These are phyloP conservation scores for Beauveria scarabaeidicola DNA, from an alignment of 2,329 filamentous ascomycete species.

Conservation along the genomic window DNA sequence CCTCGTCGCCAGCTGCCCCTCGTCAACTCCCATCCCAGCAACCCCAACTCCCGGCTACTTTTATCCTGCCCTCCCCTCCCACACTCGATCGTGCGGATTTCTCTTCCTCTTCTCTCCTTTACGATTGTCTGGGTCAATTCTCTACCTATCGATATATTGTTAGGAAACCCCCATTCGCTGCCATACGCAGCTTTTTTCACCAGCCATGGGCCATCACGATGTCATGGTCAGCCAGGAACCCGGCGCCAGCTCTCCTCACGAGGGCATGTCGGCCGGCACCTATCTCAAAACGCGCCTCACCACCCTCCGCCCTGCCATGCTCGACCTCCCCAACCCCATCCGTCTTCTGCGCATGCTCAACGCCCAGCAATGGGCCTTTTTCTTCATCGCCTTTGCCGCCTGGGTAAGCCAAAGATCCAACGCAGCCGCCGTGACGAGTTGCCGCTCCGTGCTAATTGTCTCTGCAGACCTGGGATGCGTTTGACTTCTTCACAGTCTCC, in stretches of 20 bases:
- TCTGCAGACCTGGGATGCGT: conserved; percentile 50
- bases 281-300: conserved; percentile 46
- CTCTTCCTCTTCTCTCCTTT: neutral
- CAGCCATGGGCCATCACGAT: conserved; percentile 7
- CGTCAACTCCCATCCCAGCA: neutral
- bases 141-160: no score
- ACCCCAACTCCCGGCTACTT: neutral
- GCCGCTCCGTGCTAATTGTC: no score
- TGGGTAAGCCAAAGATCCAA: conserved; percentile 34
- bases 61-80: neutral
- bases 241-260: conserved; percentile 32
- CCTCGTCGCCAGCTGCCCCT: neutral
- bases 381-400: conserved; percentile 45
- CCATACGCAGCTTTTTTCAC: neutral
- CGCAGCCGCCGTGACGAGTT: no score
- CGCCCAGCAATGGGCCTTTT: conserved; percentile 46
- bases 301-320: conserved; percentile 49
- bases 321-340: conserved; percentile 45
- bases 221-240: conserved; percentile 17
- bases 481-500: conserved; percentile 59
- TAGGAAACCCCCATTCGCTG: neutral
- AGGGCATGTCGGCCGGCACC: conserved; percentile 38
- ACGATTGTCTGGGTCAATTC: neutral
- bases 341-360: conserved; percentile 39
- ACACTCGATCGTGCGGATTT: neutral